Conservation (phyloP, 2,329 filamentous ascomycete species). For the Fusarium proliferatum region DNA sequence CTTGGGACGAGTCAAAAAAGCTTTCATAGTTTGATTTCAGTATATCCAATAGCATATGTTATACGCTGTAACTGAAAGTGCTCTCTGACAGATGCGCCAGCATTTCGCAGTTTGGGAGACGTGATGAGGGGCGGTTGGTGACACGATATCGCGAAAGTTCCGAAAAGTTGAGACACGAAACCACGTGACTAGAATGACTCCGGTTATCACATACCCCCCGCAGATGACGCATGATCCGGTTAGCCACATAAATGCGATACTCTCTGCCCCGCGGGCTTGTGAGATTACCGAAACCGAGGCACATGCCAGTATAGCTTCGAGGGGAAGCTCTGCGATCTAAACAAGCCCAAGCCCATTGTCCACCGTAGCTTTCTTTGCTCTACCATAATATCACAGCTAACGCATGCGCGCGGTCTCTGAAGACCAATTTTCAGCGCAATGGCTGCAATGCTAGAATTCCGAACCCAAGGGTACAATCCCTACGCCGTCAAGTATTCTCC, state of each 20-base stretch:
- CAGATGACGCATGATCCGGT: constrained; percentile 21
- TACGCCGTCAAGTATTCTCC: constrained; percentile 98
- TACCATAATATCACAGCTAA: constrained; percentile 23
- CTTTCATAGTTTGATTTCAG: constrained; percentile 60
- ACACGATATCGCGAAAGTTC: constrained; percentile 5
- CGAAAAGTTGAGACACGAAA: constrained; percentile 31
- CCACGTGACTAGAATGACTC: constrained; percentile 42
- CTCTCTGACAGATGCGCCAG: background rate
- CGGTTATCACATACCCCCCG: constrained; percentile 28
- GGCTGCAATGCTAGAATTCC: constrained; percentile 88
- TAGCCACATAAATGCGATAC: constrained; percentile 31
- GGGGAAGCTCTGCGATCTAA: constrained; percentile 3
- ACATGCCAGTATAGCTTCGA: constrained; percentile 46
- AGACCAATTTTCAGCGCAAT: constrained; percentile 43
- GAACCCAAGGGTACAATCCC: constrained; percentile 92
- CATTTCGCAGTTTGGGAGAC: background rate
- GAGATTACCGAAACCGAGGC: constrained; percentile 52
- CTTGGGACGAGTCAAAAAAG: constrained; percentile 66
- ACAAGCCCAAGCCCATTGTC: constrained; percentile 12
- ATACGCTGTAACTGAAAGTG: background rate
- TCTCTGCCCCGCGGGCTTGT: constrained; percentile 40
- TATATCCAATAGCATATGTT: background rate
- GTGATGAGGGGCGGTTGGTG: background rate
- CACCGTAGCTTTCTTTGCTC: constrained; percentile 8
- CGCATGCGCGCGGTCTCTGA: constrained; percentile 35